A percentile compares a stretch with the other conserved stretches of the same genome.
Evolutionary conservation across 208 protist genomes (phyloP).

Genomic region (Acanthamoeba triangularis): DNA sequence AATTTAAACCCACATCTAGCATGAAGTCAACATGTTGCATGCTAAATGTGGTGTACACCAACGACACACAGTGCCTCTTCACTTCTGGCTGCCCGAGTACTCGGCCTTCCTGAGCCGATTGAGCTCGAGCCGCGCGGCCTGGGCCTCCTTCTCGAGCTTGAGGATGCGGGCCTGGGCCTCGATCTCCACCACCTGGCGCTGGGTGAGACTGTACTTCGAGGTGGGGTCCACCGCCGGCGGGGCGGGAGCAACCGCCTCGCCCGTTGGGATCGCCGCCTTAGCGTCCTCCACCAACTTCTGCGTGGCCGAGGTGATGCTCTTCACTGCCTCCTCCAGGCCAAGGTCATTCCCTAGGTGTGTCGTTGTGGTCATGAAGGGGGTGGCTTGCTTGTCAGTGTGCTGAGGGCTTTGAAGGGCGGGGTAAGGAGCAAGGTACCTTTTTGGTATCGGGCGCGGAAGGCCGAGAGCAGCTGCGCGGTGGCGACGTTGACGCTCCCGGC

Average conservation of each 20-base stretch:
- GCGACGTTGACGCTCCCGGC: neutral
- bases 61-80: no score
- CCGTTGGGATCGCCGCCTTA: neutral
- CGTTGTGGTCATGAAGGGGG: no score
- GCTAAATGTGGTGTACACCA: neutral
- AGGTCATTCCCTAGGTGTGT: neutral
- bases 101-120: neutral
- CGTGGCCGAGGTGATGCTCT: neutral
- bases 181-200: conserved; percentile 6
- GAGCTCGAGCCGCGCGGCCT: neutral
- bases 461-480: neutral
- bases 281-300: neutral
- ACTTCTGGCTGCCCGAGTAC: neutral
- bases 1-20: no score
- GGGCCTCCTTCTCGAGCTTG: neutral
- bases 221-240: neutral
- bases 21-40: neutral
- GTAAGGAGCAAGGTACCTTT: neutral
- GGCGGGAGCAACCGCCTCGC: neutral
- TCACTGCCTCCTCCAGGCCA: neutral
- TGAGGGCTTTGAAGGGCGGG: no score
- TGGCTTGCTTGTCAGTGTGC: no score
- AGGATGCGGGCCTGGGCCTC: neutral
- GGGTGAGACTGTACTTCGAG: conserved; percentile 14
- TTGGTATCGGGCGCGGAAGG: neutral